Evolutionary conservation across 176 grass and related monocot genomes (phyloP), one percentile per base, ranked within the genome.

Genomic region (Avena sativa): DNA sequence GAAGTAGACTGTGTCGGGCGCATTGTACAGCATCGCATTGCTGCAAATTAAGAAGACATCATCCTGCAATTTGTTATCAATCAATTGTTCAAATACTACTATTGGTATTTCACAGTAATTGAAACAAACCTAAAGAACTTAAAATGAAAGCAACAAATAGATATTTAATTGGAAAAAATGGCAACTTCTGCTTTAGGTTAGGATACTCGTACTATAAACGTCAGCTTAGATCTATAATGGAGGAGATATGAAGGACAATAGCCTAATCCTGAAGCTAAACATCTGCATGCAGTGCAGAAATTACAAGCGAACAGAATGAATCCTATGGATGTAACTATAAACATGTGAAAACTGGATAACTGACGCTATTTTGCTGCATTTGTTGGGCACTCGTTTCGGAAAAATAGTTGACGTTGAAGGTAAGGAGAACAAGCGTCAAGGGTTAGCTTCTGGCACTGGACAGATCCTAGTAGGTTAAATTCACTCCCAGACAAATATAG

Each of bases 11-110:
- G 97, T 99, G 84, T 94, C 94, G 70, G 97, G 97, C 26, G 94
- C 97, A 88, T 99, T 99, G 69, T 99, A 99, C 78, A 97, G 91
- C 97, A 99, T 99, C 1, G 97, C 97, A 7, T 99, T 99, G 81
- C 87, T 95, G 88, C 97, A 99, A 88, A 99, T 93, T 78, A 99
- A 97, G 92, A 95, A 97, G 51, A 99, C 91, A 82, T 99, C 94
- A 87, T 97, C 97, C 97, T 99, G 92, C 76, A 89, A 85, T 90
- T 81, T 64, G 61, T 57, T 75, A 72, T 61, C 85, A 80, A 80
- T 15, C 64, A 36, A 66, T 44, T 69, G 43, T 46, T 19, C 59
- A 5, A 40, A 67, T 28, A 76, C 19, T 57, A 81, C 26, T 57
- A 56, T 76, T 38, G 7, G 71, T 26, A 67, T 38, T 48, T 16